Evolutionary conservation across 371 early-diverging fungal species (phyloP), one percentile per base, ranked within the genome.

Genomic region (Rhizopus arrhizus): DNA sequence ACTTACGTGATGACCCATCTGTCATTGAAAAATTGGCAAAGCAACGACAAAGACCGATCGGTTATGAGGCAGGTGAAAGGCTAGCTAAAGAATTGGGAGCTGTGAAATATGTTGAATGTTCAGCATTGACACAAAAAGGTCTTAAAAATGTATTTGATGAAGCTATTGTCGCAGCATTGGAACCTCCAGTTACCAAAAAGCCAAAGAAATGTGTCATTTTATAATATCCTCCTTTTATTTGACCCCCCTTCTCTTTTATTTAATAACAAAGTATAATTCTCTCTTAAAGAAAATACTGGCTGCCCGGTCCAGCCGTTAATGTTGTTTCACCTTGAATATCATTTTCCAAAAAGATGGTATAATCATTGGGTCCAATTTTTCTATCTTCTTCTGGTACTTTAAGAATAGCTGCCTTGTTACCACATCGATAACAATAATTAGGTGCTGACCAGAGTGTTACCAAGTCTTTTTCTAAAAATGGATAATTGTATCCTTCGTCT

Each of bases 381-480:
- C 87, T 71, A 85, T 84, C 91, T 95, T 89, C 68, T 11, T 80
- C 80, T 15, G 73, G 72, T 29, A 99, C 89, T 68, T 97, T 94
- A 50, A 99, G 77, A 62, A 99, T 94, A 22, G 95, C 89, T 13
- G 99, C 99, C 43, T 98, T 93, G 77, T 99, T 99, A 11, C 97
- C 99, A 69, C 99, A 99, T 52, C 99, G 89, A 75, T 99, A 99
- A 81, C 99, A 99, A 77, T 99, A 99, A 78, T 97, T 99, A 22
- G 99, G 99, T 34, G 99, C 99, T 15, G 95, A 95, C 95, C 99
- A 99, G 48, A 99, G 93, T 4, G 99, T 99, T n/a, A 99, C 99
- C 62, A 99, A 84, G 57, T 92, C 90, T 60, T 94, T 89, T 58
- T 96, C 94, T 15, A 92, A 90, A 78, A 98, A 98, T 86, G 95